Evolutionary conservation across 306 rosid species (phyloP), one percentile per base, ranked within the genome.

Genomic region (Lathyrus aphaca): DNA sequence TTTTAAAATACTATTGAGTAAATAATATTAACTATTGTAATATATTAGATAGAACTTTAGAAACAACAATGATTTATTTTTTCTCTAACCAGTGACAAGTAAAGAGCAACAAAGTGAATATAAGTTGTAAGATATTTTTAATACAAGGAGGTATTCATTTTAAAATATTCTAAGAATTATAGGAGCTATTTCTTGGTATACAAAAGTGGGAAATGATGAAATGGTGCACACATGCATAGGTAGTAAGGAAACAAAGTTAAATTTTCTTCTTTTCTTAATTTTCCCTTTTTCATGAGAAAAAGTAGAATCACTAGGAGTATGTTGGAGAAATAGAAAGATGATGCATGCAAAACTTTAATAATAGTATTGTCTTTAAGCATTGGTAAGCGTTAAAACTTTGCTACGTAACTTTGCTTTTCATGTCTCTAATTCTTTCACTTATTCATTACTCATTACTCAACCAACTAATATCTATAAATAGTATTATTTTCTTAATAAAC

Each of bases 261-360:
- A 27, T 64, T 77, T 62, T 48, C 74, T 23, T 62, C 69, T 67
- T 77, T 77, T 76, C 35, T 74, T 56, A 56, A 56, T 56, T 68
- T 42, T 43, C 68, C 49, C 81, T 81, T 83, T 83, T 84, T 68
- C 49, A 86, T 82, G 75, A 76, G 68, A 82, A 86, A 63, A 88
- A 88, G 95, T 65, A 68, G 86, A 86, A 86, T 80, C 83, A 84
- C 81, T 82, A 81, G 11, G 60, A 66, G 39, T 40, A 66, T 78
- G 74, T 77, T 83, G 82, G 83, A 80, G 80, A 83, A 77, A 68
- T 80, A 80, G 88, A 85, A 83, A 88, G 90, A 83, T 85, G 87
- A 83, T 86, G 84, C 77, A 82, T 64, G 69, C 69, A 75, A 84
- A 86, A 86, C 91, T 84, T 86, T 80, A 78, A 82, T 85, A 67